Evolutionary conservation across 1,284 basidiomycete genomes (phyloP), one percentile per base, ranked within the genome.

Genomic region (Rhodotorula sp.): DNA sequence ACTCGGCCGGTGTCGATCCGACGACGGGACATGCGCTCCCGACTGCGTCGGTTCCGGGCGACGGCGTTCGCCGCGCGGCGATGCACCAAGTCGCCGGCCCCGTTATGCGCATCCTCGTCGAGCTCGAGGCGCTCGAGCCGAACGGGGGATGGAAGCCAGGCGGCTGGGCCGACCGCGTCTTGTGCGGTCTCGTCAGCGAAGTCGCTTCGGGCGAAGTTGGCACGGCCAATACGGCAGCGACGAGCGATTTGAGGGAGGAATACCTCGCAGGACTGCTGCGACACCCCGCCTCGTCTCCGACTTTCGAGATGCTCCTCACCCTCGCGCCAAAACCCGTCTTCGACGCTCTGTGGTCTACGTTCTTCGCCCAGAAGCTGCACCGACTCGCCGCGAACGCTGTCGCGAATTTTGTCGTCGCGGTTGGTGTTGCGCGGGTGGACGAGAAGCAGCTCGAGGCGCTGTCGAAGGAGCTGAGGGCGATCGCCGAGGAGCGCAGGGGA

Each of bases 361-460:
- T 95, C 80, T 89, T 97, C 77, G 79, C 82, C 30, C 80, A 86
- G 30, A 90, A 89, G 74, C 81, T 94, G 52, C 81, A 84, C 10
- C 86, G 88, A 70, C 82, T 95, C 34, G 87, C 89, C 8, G 72
- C 72, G 30, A 94, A 97, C 80, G 92, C 93, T 2, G 90, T 93
- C 5, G 91, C 90, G 30, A 96, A 96, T 79, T 97, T 92, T 77
- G 92, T 95, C 24, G 84, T 93, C 10, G 89, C 92, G 0, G 89
- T 87, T 77, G 90, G 88, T 0, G 74, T 94, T 22, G 85, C 86
- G 60, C 83, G 90, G 51, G 79, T 88, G 27, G 83, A 84, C 39
- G 80, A 79, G 11, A 80, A 82, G 9, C 85, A 89, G 70, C 78
- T 95, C n/a, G 77, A 79, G 7, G 83, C 83, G n/a, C 83, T 88